phyloP scores from a whole-genome alignment of 2,329 filamentous ascomycete genomes.

The Ophiocordyceps robertsii region DNA sequence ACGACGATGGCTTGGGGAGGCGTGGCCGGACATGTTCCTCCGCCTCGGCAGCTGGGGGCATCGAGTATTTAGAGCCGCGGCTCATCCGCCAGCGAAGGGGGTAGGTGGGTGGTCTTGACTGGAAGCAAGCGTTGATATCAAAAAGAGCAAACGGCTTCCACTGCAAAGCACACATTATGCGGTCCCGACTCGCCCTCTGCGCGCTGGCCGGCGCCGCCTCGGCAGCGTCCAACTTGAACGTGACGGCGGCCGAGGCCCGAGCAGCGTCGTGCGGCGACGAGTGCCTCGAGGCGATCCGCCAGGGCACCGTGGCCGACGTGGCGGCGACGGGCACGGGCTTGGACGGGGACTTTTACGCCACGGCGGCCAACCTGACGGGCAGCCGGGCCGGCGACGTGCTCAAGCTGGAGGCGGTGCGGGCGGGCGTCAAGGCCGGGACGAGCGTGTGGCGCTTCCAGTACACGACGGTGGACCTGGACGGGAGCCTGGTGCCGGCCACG shows the following conservation, averaged over 20 bases:
- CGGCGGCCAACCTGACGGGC: neutral
- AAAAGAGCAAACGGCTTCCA: no score
- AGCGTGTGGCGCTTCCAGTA: slow-evolving; percentile 1
- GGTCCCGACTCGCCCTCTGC: neutral
- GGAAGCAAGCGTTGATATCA: no score
- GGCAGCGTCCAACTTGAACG: neutral
- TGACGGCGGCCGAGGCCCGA: neutral
- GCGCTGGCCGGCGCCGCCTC: neutral
- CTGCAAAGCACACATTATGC: neutral
- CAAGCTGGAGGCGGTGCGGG: neutral
- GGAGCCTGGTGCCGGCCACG: slow-evolving; percentile 3
- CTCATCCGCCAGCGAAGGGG: no score
- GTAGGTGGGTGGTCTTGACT: no score
- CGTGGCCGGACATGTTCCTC: no score
- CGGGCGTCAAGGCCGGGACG: neutral
- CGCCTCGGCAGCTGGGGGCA: no score
- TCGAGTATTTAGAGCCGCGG: no score
- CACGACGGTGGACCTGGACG: slow-evolving; percentile 1
- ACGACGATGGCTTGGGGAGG: no score
- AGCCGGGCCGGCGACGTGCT: slow-evolving; percentile 1
- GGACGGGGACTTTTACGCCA: slow-evolving; percentile 2
- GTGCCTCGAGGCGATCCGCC: neutral
- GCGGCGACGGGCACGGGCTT: neutral
- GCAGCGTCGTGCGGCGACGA: neutral
- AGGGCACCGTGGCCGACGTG: neutral